Evolutionary conservation across 768 basidiomycete genomes (phyloP), one percentile per base, ranked within the genome.

Genomic region (Royoungia palumana): DNA sequence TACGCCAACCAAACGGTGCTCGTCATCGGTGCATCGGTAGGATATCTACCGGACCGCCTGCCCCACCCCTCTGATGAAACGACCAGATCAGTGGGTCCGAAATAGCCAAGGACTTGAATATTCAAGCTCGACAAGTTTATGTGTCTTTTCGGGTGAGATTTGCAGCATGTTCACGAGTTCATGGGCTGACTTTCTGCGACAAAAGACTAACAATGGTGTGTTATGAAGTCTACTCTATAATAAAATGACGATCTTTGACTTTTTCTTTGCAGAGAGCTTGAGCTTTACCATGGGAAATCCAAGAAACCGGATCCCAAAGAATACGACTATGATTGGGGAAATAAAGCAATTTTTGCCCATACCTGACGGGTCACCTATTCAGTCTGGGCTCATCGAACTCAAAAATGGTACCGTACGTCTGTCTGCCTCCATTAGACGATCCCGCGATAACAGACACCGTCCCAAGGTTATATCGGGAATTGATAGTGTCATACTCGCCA

Each of bases 1-100:
- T 72, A 66, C 32, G 28, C 46, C 10, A 68, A 70, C 42, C 57
- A 76, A 50, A 75, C 69, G 2, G 70, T 75, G 0, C 64, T 77
- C 2, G 62, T 78, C 43, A 61, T 78, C 30, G 75, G 76, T n/a
- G 53, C 53, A 35, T 37, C 53, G 13, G 58, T 56, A 46, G 3
- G 57, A 28, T 16, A 17, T 16, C 11, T 1, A 13, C 1, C 16
- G 1, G 10, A 11, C 11, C 8, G 2, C 7, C 34, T 6, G 45
- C 17, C 7, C 2, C 41, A 13, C 11, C n/a, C 1, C 11, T 6
- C 24, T 51, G 14, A 56, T n/a, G 4, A 6, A 4, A 7, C 4
- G 3, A 32, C 1, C 12, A 51, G 57, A 10, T 7, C 0, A 59
- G 53, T 24, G 53, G 58, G 9, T 13, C 24, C 8, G 49, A 50